These are phyloP conservation scores for Asparagopsis taxiformis DNA, from an alignment of 31 red algal species.

Conservation along the genomic window DNA sequence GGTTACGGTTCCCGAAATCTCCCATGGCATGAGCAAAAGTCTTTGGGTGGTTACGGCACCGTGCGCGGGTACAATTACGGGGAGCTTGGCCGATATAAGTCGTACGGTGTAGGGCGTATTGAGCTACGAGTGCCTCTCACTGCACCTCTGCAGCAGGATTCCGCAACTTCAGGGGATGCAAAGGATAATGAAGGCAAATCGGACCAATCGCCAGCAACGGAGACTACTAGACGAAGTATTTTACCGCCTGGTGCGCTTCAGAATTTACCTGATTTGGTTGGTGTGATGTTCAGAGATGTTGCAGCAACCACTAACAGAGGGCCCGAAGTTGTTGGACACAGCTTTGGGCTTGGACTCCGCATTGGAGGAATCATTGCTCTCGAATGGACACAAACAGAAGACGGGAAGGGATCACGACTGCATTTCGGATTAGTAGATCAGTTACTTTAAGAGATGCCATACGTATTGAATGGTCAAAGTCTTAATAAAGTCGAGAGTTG, in stretches of 20 bases:
- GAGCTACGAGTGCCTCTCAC: conserved; percentile 52
- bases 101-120: conserved; percentile 30
- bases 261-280: conserved; percentile 42
- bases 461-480: not conserved
- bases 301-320: conserved; percentile 5
- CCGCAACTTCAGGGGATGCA: not conserved
- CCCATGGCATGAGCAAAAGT: conserved; percentile 64
- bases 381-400: conserved; percentile 39
- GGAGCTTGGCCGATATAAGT: conserved; percentile 47
- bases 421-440: conserved; percentile 56
- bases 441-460: conserved; percentile 15
- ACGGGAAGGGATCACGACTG: conserved; percentile 19
- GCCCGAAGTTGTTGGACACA: conserved; percentile 23
- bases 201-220: not conserved
- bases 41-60: conserved; percentile 43
- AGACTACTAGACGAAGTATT: not conserved
- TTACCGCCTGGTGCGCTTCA: not conserved
- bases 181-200: not conserved
- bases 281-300: conserved; percentile 55
- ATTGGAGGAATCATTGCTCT: conserved; percentile 49
- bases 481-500: not conserved
- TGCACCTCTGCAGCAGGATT: conserved; percentile 7
- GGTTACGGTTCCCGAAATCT: conserved; percentile 50
- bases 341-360: conserved; percentile 45
- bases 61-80: conserved; percentile 58